Conservation (phyloP, 2,329 filamentous ascomycete species). For the Corinectria fuckeliana region DNA sequence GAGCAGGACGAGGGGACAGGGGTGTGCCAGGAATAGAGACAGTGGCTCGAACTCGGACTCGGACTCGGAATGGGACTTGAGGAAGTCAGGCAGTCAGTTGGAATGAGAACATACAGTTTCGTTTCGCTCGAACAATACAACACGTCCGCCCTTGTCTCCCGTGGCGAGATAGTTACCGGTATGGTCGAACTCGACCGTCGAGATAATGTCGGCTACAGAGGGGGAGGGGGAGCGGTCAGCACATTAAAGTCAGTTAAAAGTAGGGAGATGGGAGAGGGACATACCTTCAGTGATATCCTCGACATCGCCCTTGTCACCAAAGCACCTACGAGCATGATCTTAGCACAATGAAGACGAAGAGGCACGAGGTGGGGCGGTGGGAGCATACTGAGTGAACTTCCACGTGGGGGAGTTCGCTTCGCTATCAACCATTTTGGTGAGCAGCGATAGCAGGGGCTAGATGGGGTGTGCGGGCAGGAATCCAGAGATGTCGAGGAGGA, state of each 20-base stretch:
- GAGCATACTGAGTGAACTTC: conserved; percentile 98
- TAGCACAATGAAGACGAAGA: conserved; percentile 17
- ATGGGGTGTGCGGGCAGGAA: conserved; percentile 31
- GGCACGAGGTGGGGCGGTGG: conserved; percentile 1
- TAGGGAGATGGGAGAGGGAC: conserved; percentile 30
- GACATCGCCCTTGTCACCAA: conserved; percentile 99
- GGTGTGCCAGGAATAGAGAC: not conserved
- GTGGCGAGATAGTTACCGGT: conserved; percentile 89
- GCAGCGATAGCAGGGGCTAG: conserved; percentile 41
- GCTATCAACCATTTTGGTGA: conserved; percentile 89
- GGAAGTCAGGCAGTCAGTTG: not conserved
- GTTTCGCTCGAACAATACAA: conserved; percentile 89
- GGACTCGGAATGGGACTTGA: not conserved
- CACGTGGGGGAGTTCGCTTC: conserved; percentile 94
- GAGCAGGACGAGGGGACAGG: not conserved
- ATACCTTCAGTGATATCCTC: conserved; percentile 97
- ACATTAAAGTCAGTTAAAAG: conserved; percentile 22
- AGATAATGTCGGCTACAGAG: conserved; percentile 81
- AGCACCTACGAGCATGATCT: conserved; percentile 71
- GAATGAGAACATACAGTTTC: conserved; percentile 74
- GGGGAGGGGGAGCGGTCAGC: conserved; percentile 33
- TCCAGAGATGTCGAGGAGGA: conserved; percentile 31
- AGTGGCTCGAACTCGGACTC: too few relatives aligned
- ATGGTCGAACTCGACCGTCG: conserved; percentile 89
- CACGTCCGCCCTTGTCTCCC: conserved; percentile 86